A percentile compares a stretch with the other conserved stretches of the same genome.
Evolutionary conservation across 371 early-diverging fungal genomes (phyloP).

Genomic region (Apophysomyces sp.): DNA sequence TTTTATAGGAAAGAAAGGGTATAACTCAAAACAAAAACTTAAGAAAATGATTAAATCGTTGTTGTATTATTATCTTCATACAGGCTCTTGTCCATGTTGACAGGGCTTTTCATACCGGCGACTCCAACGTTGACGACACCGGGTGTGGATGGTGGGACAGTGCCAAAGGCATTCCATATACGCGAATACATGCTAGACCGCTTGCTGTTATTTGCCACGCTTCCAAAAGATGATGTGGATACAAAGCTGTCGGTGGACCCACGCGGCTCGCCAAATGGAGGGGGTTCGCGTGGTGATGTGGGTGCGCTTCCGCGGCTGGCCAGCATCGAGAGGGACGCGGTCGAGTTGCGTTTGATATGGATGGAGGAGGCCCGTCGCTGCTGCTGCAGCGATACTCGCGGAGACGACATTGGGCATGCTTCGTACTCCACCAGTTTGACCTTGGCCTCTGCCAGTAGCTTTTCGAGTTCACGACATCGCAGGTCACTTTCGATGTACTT

Average conservation of each 20-base stretch:
- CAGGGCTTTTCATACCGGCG: not conserved
- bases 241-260: conserved; percentile 38
- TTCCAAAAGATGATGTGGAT: conserved; percentile 21
- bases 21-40: not conserved
- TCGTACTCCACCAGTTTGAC: conserved; percentile 41
- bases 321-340: conserved; percentile 29
- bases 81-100: not conserved
- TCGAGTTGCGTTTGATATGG: conserved; percentile 28
- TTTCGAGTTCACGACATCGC: conserved; percentile 50
- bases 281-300: conserved; percentile 13
- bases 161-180: conserved; percentile 24
- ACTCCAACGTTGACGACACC: not conserved
- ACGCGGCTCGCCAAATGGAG: conserved; percentile 14
- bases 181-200: conserved; percentile 47
- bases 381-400: conserved; percentile 22
- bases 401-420: conserved; percentile 13
- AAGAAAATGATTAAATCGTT: not conserved
- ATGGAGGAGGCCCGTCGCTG: conserved; percentile 24
- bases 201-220: conserved; percentile 18
- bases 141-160: conserved; percentile 9
- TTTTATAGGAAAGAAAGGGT: no score
- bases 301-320: conserved; percentile 22
- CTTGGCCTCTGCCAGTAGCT: conserved; percentile 47
- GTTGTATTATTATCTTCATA: conserved; percentile 2
- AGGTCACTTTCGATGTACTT: conserved; percentile 48